These are phyloP conservation scores for Cercospora sp. DNA, from an alignment of 2,329 filamentous ascomycete genomes.

Conservation along the genomic window DNA sequence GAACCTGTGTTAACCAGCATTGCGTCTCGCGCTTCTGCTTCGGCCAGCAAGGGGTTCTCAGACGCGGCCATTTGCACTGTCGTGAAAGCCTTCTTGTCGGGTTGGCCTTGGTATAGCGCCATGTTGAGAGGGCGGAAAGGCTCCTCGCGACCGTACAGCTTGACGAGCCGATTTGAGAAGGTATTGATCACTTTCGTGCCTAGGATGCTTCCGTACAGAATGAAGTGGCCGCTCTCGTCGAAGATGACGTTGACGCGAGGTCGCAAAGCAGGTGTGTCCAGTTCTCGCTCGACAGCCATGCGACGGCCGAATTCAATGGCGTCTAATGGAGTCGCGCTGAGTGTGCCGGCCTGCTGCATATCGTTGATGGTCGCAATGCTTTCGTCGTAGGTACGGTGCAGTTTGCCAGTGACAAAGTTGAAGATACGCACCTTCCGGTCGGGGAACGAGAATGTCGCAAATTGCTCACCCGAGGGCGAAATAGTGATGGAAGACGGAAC, in stretches of 20 bases:
- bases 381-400: constrained; percentile 92
- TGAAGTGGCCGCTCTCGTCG: constrained; percentile 93
- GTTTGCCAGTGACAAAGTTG: constrained; percentile 84
- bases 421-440: constrained; percentile 93
- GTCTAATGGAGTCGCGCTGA: constrained; percentile 74
- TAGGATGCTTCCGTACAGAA: constrained; percentile 88
- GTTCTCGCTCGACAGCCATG: constrained; percentile 79
- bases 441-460: constrained; percentile 86
- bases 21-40: constrained; percentile 87
- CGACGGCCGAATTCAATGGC: constrained; percentile 89
- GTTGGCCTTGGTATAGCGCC: constrained; percentile 88
- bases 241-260: constrained; percentile 84
- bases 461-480: constrained; percentile 81
- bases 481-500: constrained; percentile 78
- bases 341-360: constrained; percentile 91
- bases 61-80: constrained; percentile 98
- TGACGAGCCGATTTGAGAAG: constrained; percentile 87
- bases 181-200: constrained; percentile 96
- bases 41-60: constrained; percentile 86
- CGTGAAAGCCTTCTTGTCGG: constrained; percentile 87
- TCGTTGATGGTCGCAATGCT: constrained; percentile 84
- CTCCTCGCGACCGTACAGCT: constrained; percentile 87
- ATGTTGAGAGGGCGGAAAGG: constrained; percentile 81
- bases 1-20: constrained; percentile 82
- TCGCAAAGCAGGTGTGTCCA: constrained; percentile 69